Evolutionary conservation across 257 asterid genomes (phyloP), one percentile per base, ranked within the genome.

Genomic region (Cinchona pubescens): DNA sequence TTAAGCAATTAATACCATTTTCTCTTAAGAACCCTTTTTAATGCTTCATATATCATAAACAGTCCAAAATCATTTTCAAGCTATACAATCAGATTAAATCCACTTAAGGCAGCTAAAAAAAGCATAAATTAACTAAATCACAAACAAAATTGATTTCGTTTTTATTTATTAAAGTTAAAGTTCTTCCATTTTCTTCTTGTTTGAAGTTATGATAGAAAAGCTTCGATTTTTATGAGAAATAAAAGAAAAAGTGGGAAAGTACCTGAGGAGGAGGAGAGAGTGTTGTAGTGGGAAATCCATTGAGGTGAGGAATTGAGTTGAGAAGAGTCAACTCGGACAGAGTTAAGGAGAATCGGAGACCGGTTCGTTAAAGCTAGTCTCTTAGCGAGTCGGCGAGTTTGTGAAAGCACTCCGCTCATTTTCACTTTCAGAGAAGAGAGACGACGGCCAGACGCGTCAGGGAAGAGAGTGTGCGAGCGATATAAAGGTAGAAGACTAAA

Each of bases 381-480:
- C 83, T 79, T 75, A 79, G 74, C 75, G 46, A 78, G 69, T 46
- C 74, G 70, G 78, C 78, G 70, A 72, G 78, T 30, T 45, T n/a
- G 30, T 7, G 40, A 55, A 56, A 75, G 61, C 42, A 58, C 79
- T 30, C 76, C n/a, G n/a, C n/a, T 69, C 83, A 79, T 79, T 79
- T 61, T 61, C 58, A 23, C 40, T 21, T 7, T 14, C 65, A 29
- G 48, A 62, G 35, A 34, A 25, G 34, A 2, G 25, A 2, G 38
- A 46, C n/a, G n/a, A n/a, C n/a, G n/a, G n/a, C n/a, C n/a, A n/a
- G n/a, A n/a, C n/a, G n/a, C n/a, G n/a, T n/a, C n/a, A n/a, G n/a
- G 45, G 43, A 0, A 14, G 37, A 3, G 71, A 0, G 13, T 0
- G 25, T 12, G 40, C 37, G 4, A 2, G 35, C 1, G 34, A 4